Base-by-base conservation (phyloP, 257 asterid genomes). In the Cinchona pubescens region DNA sequence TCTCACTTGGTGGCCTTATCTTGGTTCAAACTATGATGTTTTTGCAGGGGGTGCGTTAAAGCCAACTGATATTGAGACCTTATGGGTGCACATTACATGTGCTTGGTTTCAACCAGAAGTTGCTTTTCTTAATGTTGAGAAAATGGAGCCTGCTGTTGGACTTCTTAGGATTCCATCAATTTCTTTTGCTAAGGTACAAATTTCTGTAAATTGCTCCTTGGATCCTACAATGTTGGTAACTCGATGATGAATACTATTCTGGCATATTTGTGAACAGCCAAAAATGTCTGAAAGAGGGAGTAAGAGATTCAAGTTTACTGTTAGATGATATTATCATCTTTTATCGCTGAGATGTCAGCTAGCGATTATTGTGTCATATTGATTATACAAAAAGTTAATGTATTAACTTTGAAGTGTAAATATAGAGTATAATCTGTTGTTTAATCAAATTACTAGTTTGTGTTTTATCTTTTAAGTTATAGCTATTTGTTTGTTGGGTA, bases 71-170 rank as follows among this genome's bases (percentile, higher is more conserved):
- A 79, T 88, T 70, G 94, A 87, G 69, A 77, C 53, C 76, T 75
- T 95, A 73, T 95, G 99, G 99, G 96, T 91, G 78, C 99, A 95
- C 78, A 93, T 95, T 71, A 87, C 92, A 23, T 95, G 99, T 72
- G 99, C 96, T 0, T 95, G 99, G 98, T 92, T 91, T 80, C 89
- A 89, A 71, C 97, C 98, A 2, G 99, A 95, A 87, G 92, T 90
- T 79, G 88, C 92, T 78, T 92, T 92, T 81, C 71, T 76, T 72
- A 78, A 87, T 87, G 88, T 88, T 16, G 90, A 86, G 82, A 88
- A 83, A 78, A 95, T 95, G 99, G 99, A 95, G 82, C 98, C 97
- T 73, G 99, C 99, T 37, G 79, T 77, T 85, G 98, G 98, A 62
- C 65, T 95, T 78, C 85, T 87, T 67, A 86, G 88, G 79, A 88